These are phyloP conservation scores for Trichoderma sp. DNA, from an alignment of 2,329 filamentous ascomycete species.

Conservation along the genomic window DNA sequence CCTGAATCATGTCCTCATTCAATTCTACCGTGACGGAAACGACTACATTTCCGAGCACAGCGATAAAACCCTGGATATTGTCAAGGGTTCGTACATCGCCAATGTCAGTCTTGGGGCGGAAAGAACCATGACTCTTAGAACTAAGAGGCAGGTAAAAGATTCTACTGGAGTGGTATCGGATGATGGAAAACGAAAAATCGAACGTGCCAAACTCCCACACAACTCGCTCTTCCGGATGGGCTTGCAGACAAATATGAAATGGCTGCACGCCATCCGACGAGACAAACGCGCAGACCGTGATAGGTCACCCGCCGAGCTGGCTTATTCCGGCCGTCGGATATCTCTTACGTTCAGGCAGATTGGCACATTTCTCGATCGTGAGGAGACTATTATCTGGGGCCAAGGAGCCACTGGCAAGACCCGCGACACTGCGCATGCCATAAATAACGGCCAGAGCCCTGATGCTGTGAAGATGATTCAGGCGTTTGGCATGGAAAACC, in stretches of 20 bases:
- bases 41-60: conserved; percentile 97
- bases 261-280: conserved; percentile 87
- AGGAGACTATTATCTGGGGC: conserved; percentile 76
- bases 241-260: conserved; percentile 74
- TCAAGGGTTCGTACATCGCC: conserved; percentile 75
- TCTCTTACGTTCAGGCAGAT: conserved; percentile 90
- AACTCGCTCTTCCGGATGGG: conserved; percentile 87
- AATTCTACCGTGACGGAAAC: conserved; percentile 82
- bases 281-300: conserved; percentile 72
- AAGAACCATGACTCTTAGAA: conserved; percentile 84
- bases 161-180: conserved; percentile 26
- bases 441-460: conserved; percentile 66
- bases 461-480: conserved; percentile 68
- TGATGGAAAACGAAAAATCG: conserved; percentile 49
- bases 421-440: conserved; percentile 53
- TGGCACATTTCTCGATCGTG: conserved; percentile 72
- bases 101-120: conserved; percentile 93
- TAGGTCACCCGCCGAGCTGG: conserved; percentile 67
- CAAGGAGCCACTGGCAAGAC: conserved; percentile 78
- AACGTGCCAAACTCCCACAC: conserved; percentile 75
- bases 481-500: conserved; percentile 85
- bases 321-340: conserved; percentile 74
- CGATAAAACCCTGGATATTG: conserved; percentile 93
- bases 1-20: conserved; percentile 89
- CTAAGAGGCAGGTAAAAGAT: conserved; percentile 61